Evolutionary conservation across 2,329 filamentous ascomycete species (phyloP).

Genomic region (Graphilbum fragrans): DNA sequence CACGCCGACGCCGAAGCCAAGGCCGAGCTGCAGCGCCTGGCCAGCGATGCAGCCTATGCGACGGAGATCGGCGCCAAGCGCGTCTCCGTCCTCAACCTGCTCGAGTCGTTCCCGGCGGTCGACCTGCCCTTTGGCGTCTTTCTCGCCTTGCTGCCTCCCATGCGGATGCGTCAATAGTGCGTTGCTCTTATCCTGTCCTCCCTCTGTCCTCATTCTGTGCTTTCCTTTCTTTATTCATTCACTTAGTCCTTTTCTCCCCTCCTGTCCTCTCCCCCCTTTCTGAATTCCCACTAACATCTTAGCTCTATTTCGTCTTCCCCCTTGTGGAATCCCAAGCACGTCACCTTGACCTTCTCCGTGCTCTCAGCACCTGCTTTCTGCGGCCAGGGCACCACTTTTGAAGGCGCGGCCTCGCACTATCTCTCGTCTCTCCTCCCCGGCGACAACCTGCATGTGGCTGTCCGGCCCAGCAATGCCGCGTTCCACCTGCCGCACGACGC

Average conservation of each 20-base stretch:
- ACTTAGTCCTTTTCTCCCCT: neutral
- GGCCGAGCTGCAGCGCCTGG: conserved; percentile 31
- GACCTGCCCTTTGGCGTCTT: conserved; percentile 45
- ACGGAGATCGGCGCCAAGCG: conserved; percentile 40
- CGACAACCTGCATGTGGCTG: conserved; percentile 36
- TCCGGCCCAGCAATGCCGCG: conserved; percentile 25
- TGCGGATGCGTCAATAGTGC: conserved; percentile 37
- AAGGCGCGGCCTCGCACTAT: conserved; percentile 49
- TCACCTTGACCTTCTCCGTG: conserved; percentile 52
- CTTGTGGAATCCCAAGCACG: neutral
- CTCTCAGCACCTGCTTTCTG: conserved; percentile 45
- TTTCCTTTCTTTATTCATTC: neutral
- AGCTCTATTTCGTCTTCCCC: neutral
- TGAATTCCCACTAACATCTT: too few species aligned
- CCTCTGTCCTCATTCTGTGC: neutral
- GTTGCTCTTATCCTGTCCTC: conserved; percentile 53
- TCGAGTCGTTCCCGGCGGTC: conserved; percentile 42
- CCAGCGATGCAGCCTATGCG: conserved; percentile 30
- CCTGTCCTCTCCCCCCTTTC: neutral
- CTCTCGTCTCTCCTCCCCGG: conserved; percentile 32
- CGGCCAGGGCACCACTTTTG: conserved; percentile 19
- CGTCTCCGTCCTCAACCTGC: conserved; percentile 54
- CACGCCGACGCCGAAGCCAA: conserved; percentile 14
- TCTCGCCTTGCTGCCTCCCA: conserved; percentile 51
- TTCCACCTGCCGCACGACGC: conserved; percentile 30